phyloP scores from a whole-genome alignment of 495 filamentous ascomycete genomes.

The Podospora bellae-mahoneyi region DNA sequence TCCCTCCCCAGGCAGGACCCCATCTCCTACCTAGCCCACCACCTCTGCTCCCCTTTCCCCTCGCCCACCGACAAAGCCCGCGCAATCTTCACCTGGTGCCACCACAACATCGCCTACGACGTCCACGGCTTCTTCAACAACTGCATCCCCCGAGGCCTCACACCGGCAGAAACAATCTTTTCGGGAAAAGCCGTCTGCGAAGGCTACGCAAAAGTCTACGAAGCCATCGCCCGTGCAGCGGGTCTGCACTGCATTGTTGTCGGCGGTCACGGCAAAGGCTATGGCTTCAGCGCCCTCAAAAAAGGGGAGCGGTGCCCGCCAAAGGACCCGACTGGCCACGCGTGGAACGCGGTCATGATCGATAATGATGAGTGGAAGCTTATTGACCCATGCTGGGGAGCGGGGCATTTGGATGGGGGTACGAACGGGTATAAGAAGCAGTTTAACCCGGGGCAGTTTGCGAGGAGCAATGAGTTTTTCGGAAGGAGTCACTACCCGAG shows the following conservation, averaged over 20 bases:
- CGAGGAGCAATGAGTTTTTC: constrained; percentile 77
- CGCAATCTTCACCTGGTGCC: constrained; percentile 89
- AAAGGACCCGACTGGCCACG: constrained; percentile 56
- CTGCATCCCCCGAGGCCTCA: constrained; percentile 58
- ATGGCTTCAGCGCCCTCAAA: constrained; percentile 55
- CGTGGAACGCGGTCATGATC: constrained; percentile 90
- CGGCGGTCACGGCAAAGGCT: constrained; percentile 83
- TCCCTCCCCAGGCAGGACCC: constrained; percentile 62
- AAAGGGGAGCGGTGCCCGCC: constrained; percentile 58
- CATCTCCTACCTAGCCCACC: constrained; percentile 65
- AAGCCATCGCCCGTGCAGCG: constrained; percentile 65
- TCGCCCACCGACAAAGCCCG: constrained; percentile 86
- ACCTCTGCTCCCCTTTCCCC: constrained; percentile 74
- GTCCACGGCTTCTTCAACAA: constrained; percentile 69
- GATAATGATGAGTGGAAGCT: constrained; percentile 88
- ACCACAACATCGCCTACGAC: constrained; percentile 91
- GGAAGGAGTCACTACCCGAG: constrained; percentile 73
- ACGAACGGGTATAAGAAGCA: constrained; percentile 55
- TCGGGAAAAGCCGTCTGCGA: constrained; percentile 83
- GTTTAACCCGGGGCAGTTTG: constrained; percentile 72
- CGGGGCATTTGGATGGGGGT: constrained; percentile 54
- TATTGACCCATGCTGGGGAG: constrained; percentile 90
- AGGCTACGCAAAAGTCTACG: constrained; percentile 84
- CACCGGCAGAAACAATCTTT: constrained; percentile 62
- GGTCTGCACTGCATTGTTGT: constrained; percentile 71